phyloP scores from a whole-genome alignment of 1,284 basidiomycete species.

The Cronartium ribicola region DNA sequence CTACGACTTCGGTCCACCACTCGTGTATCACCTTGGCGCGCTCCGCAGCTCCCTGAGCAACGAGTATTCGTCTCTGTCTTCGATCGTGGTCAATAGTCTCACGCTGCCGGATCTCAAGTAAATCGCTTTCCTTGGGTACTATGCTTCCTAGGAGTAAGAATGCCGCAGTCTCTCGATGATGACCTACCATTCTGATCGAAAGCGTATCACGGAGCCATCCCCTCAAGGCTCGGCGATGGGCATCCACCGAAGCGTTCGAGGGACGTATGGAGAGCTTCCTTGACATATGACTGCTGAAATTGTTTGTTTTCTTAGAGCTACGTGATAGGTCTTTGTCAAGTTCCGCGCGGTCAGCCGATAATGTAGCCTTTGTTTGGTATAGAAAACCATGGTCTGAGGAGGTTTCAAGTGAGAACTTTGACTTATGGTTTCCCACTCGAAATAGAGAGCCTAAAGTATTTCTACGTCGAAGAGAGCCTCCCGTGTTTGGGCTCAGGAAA shows the following conservation, averaged over 20 bases:
- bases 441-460: conserved; percentile 35
- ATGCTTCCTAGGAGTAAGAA: conserved; percentile 46
- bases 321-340: background rate
- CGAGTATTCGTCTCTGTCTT: conserved; percentile 42
- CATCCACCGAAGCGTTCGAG: conserved; percentile 44
- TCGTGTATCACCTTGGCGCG: conserved; percentile 41
- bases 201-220: conserved; percentile 46
- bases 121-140: conserved; percentile 44
- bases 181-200: conserved; percentile 45
- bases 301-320: background rate
- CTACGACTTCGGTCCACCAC: conserved; percentile 43
- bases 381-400: conserved; percentile 10
- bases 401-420: conserved; percentile 37
- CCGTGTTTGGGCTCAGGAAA: background rate
- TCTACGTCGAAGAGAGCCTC: conserved; percentile 14
- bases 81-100: conserved; percentile 46
- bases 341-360: background rate
- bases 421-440: conserved; percentile 31
- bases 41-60: conserved; percentile 44
- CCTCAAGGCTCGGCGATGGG: conserved; percentile 44
- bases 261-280: conserved; percentile 31
- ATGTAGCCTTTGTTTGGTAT: background rate
- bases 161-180: conserved; percentile 46
- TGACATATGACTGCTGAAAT: background rate
- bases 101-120: conserved; percentile 45